Evolutionary conservation across 2,329 filamentous ascomycete genomes (phyloP), one percentile per base, ranked within the genome.

Genomic region (Beauveria rudraprayagi): DNA sequence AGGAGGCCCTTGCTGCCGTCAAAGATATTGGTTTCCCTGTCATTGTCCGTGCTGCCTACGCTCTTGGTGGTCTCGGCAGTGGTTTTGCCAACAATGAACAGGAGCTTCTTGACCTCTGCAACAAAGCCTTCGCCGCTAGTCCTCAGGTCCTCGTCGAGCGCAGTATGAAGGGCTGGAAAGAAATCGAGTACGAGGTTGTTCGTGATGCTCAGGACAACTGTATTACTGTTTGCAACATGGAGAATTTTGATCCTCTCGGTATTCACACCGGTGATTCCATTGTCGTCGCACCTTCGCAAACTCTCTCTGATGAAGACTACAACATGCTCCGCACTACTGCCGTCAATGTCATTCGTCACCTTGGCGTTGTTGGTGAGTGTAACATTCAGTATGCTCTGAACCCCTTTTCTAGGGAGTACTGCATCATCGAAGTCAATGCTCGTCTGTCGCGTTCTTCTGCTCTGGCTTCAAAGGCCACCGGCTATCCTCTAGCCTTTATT

Each of bases 161-260:
- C 74, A 96, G 91, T 78, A 97, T 99, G 93, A 97, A 97, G 80
- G 94, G 94, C 63, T 99, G 94, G 94, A 99, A 99, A 76, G 94
- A 99, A 76, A 95, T 97, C 65, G 94, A 99, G 75, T 99, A 97
- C 72, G 94, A 99, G 75, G 94, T 97, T 64, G 94, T 99, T 46
- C 89, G 94, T 70, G 94, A 97, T 79, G 89, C 87, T 61, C 87
- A 91, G 68, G 92, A 99, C 78, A 97, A 97, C 82, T 99, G 94
- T 74, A 97, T 99, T 73, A 99, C 94, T 7, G 94, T 99, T 64
- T 99, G 94, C 76, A 99, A 99, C 80, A 97, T 99, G 94, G 94
- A 99, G 79, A 99, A 99, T 78, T 99, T 99, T 70, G 94, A 99
- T 74, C 94, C 94, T 60, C 86, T 99, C 1, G 94, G 94, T 69